These are phyloP conservation scores for Triticum aestivum DNA, from an alignment of 176 grass and related monocot species.

Conservation along the genomic window IWGSC_CS_RefSeq_v2.1 NC_057804.1:195403539-195404038, in stretches of 20 bases:
- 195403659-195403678: constrained; percentile 95
- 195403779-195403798: background rate
- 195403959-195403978: background rate
- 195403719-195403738: constrained; percentile 63
- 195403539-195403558: background rate
- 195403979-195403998: background rate
- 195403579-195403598: constrained; percentile 76
- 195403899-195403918: background rate
- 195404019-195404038: background rate
- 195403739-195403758: constrained; percentile 43
- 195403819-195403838: background rate
- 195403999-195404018: background rate
- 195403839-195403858: background rate
- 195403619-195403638: constrained; percentile 86
- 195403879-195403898: background rate
- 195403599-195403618: constrained; percentile 75
- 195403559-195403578: constrained; percentile 71
- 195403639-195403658: constrained; percentile 97
- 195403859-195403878: background rate
- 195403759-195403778: background rate
- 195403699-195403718: constrained; percentile 67
- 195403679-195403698: constrained; percentile 75
- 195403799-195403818: background rate
- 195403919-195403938: background rate
- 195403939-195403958: too few species aligned